phyloP scores from a whole-genome alignment of 768 basidiomycete species.

The Macrolepiota albuminosa region DNA sequence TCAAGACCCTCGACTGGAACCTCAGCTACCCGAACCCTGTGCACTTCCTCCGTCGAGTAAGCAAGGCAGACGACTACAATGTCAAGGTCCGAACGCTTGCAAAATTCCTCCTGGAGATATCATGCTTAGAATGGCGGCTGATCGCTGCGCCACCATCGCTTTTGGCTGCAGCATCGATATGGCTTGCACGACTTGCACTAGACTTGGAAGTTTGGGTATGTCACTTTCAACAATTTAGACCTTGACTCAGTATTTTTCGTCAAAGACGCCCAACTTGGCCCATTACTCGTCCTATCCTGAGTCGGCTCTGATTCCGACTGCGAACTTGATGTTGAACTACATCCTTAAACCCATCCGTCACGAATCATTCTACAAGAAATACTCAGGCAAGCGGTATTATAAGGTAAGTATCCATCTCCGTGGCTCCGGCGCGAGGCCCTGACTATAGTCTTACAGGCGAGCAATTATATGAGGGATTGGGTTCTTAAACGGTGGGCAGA shows the following conservation, averaged over 20 bases:
- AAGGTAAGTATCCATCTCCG: constrained; percentile 48
- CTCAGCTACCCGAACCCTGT: constrained; percentile 92
- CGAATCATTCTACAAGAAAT: constrained; percentile 91
- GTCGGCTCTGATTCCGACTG: constrained; percentile 77
- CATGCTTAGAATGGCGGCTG: constrained; percentile 81
- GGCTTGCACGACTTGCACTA: constrained; percentile 82
- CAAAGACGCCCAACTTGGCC: constrained; percentile 74
- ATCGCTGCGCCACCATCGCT: constrained; percentile 79
- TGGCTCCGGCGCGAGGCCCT: neutral
- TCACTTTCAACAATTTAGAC: constrained; percentile 1
- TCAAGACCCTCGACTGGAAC: constrained; percentile 93
- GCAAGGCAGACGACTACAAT: constrained; percentile 97
- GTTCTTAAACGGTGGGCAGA: constrained; percentile 73
- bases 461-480: constrained; percentile 83
- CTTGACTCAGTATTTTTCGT: neutral
- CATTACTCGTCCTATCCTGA: constrained; percentile 95
- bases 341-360: constrained; percentile 76
- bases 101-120: constrained; percentile 93
- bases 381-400: constrained; percentile 82
- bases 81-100: constrained; percentile 86
- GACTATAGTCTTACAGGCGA: constrained; percentile 46
- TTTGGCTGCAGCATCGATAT: constrained; percentile 85
- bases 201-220: constrained; percentile 87
- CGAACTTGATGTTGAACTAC: constrained; percentile 91
- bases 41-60: constrained; percentile 85